These are phyloP conservation scores for Schizothecium vesticola DNA, from an alignment of 495 filamentous ascomycete species.

Conservation along the genomic window DNA sequence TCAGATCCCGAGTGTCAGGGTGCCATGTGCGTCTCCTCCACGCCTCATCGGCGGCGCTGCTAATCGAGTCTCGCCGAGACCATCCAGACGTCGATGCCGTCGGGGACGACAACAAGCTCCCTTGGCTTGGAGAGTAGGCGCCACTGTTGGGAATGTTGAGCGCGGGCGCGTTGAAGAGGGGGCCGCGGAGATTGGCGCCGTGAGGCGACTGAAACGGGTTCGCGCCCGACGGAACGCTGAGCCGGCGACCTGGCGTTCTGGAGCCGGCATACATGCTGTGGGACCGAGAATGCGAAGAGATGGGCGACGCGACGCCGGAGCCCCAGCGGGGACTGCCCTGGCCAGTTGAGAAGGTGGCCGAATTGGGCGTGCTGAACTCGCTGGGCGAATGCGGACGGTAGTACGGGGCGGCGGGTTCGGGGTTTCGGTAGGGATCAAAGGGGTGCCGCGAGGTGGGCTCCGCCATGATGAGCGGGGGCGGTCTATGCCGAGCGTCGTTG, in stretches of 20 bases:
- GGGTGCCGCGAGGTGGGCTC: conserved; percentile 58
- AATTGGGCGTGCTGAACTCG: conserved; percentile 72
- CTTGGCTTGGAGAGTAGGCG: conserved; percentile 47
- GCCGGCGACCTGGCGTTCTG: conserved; percentile 64
- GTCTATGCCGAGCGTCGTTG: conserved; percentile 61
- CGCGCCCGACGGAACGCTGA: conserved; percentile 72
- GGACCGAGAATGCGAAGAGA: conserved; percentile 57
- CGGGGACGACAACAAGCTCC: conserved; percentile 61
- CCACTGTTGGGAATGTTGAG: conserved; percentile 46
- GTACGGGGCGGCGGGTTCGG: conserved; percentile 44
- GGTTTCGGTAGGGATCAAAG: conserved; percentile 55
- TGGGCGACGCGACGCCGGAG: conserved; percentile 60
- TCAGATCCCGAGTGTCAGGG: conserved; percentile 61
- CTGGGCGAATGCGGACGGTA: conserved; percentile 56
- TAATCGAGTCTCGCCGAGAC: conserved; percentile 56
- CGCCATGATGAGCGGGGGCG: conserved; percentile 81
- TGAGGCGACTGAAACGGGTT: conserved; percentile 71
- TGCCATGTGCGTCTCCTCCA: conserved; percentile 87
- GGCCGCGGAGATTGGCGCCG: conserved; percentile 49
- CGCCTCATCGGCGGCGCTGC: conserved; percentile 62
- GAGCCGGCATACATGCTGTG: conserved; percentile 60
- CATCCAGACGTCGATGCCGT: conserved; percentile 60
- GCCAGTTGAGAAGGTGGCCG: conserved; percentile 66
- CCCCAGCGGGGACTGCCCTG: conserved; percentile 68
- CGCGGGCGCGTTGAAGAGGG: conserved; percentile 53